phyloP scores from a whole-genome alignment of 495 filamentous ascomycete species.

The Tuber borchii region DNA sequence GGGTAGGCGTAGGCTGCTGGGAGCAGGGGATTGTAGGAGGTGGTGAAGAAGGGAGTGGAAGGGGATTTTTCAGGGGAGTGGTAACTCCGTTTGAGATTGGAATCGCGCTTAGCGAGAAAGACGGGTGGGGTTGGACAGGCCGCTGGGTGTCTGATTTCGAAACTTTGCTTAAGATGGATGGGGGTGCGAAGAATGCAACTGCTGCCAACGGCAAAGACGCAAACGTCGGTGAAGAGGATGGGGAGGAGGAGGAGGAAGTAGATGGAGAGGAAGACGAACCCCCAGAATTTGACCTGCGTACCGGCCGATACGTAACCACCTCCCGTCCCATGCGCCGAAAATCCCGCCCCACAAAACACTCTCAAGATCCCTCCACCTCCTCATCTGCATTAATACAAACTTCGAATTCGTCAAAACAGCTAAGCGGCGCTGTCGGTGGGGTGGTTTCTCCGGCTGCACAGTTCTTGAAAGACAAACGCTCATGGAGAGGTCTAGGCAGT shows the following conservation, averaged over 20 bases:
- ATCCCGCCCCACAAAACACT: constrained; percentile 38
- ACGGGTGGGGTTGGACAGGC: constrained; percentile 42
- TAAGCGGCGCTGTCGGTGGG: constrained; percentile 65
- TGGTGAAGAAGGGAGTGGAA: constrained; percentile 50
- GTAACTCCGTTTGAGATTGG: constrained; percentile 89
- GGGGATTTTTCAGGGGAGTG: constrained; percentile 67
- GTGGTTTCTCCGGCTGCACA: constrained; percentile 85
- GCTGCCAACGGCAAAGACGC: constrained; percentile 21
- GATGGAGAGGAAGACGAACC: constrained; percentile 48
- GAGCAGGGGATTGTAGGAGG: constrained; percentile 71
- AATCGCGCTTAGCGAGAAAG: constrained; percentile 53
- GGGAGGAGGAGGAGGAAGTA: constrained; percentile 47
- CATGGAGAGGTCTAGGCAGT: constrained; percentile 86
- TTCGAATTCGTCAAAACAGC: constrained; percentile 17
- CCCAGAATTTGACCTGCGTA: constrained; percentile 87
- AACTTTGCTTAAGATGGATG: constrained; percentile 40
- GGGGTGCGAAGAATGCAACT: constrained; percentile 12
- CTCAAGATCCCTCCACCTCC: neutral
- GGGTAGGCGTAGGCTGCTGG: constrained; percentile 98
- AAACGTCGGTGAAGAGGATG: constrained; percentile 43
- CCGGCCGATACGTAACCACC: constrained; percentile 75
- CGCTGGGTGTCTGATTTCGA: constrained; percentile 49
- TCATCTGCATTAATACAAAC: constrained; percentile 42
- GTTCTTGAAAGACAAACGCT: constrained; percentile 71
- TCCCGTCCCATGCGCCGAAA: constrained; percentile 64